Conservation (phyloP, 2,329 filamentous ascomycete genomes). For the Ascochyta fabae region DNA sequence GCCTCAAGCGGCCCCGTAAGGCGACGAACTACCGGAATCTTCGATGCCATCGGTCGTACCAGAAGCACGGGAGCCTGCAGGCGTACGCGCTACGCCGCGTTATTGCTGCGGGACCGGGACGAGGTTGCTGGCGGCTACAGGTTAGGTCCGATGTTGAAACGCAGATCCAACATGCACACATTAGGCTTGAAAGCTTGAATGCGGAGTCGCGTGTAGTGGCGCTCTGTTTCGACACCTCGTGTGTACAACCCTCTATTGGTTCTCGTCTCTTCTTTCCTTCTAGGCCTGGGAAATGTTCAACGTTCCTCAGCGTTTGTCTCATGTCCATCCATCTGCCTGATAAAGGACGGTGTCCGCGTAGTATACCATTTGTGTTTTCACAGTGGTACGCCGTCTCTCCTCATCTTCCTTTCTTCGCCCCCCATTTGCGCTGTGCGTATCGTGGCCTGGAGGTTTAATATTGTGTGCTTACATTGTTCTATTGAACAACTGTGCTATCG, state of each 20-base stretch:
- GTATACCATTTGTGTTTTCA: constrained; percentile 22
- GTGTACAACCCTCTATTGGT: constrained; percentile 42
- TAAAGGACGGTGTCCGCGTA: constrained; percentile 37
- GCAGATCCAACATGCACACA: constrained; percentile 40
- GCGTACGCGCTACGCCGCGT: constrained; percentile 35
- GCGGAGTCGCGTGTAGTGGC: constrained; percentile 39
- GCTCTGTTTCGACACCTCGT: constrained; percentile 43
- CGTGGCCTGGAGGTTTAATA: constrained; percentile 23
- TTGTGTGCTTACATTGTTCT: constrained; percentile 23
- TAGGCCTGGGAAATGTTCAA: constrained; percentile 27
- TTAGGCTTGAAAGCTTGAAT: constrained; percentile 45
- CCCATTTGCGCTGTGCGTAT: constrained; percentile 21
- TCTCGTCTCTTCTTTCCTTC: constrained; percentile 35
- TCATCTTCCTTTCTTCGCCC: constrained; percentile 22
- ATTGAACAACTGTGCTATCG: constrained; percentile 40
- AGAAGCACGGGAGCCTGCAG: constrained; percentile 27
- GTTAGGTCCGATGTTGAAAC: constrained; percentile 45
- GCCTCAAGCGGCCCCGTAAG: constrained; percentile 22
- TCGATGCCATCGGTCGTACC: constrained; percentile 16
- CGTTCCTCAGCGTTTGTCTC: constrained; percentile 38
- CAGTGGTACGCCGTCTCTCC: constrained; percentile 25
- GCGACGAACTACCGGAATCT: constrained; percentile 17
- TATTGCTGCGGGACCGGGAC: constrained; percentile 31
- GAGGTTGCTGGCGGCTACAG: constrained; percentile 44
- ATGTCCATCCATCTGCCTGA: constrained; percentile 37